These are phyloP conservation scores for Aspergillus heteromorphus DNA, from an alignment of 495 filamentous ascomycete genomes.

Conservation along the genomic window DNA sequence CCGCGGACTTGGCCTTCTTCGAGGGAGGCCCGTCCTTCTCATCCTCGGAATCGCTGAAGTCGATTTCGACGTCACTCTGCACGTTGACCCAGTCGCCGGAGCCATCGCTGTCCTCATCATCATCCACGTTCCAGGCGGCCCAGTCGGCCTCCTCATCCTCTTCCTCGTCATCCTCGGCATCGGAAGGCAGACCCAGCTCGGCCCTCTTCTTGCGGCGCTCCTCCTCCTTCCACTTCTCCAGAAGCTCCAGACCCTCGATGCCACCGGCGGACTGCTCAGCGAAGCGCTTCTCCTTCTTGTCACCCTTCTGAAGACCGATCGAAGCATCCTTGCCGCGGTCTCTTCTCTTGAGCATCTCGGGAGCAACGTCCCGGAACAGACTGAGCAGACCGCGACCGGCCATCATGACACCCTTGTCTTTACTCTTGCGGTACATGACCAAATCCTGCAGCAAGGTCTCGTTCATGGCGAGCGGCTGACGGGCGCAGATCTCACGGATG, in stretches of 20 bases:
- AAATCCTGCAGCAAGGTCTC: constrained; percentile 94
- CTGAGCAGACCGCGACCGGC: constrained; percentile 85
- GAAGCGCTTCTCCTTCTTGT: constrained; percentile 65
- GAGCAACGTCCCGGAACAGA: constrained; percentile 83
- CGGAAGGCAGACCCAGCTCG: constrained; percentile 58
- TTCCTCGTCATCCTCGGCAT: constrained; percentile 50
- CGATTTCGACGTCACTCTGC: constrained; percentile 73
- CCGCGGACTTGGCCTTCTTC: constrained; percentile 50
- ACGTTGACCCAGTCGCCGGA: constrained; percentile 92
- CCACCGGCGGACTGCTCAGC: constrained; percentile 71
- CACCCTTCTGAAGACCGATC: constrained; percentile 68
- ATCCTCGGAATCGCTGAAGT: constrained; percentile 68
- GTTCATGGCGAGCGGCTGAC: constrained; percentile 92
- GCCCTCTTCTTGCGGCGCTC: constrained; percentile 65
- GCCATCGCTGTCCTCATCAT: constrained; percentile 64
- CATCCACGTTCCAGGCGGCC: constrained; percentile 81
- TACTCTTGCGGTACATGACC: constrained; percentile 92
- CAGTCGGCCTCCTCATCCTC: constrained; percentile 65
- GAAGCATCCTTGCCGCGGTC: constrained; percentile 92
- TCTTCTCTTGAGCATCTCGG: constrained; percentile 82
- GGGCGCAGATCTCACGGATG: constrained; percentile 86
- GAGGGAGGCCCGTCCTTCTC: constrained; percentile 53
- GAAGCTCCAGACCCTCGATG: constrained; percentile 88
- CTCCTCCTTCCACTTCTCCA: constrained; percentile 91
- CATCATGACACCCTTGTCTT: constrained; percentile 98